These are phyloP conservation scores for Metarhizium robertsii DNA, from an alignment of 2,329 filamentous ascomycete species.

Conservation along the genomic window DNA sequence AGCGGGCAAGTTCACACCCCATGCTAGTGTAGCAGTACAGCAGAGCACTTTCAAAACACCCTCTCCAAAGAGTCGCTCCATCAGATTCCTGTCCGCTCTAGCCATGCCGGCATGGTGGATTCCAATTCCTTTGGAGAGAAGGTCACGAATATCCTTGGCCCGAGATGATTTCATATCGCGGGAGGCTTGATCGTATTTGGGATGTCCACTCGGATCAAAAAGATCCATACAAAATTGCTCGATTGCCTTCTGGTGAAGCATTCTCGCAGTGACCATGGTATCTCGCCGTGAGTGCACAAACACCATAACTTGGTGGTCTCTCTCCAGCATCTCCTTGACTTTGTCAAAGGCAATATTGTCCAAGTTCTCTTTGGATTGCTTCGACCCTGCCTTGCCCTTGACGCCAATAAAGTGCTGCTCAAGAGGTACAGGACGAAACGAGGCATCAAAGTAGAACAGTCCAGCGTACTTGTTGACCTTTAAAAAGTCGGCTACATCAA, in stretches of 20 bases:
- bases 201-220: conserved; percentile 72
- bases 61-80: conserved; percentile 83
- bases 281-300: conserved; percentile 97
- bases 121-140: conserved; percentile 84
- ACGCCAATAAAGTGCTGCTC: conserved; percentile 97
- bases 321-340: conserved; percentile 82
- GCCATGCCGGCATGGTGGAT: conserved; percentile 97
- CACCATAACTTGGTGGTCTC: conserved; percentile 97
- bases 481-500: conserved; percentile 94
- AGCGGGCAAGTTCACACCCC: conserved; percentile 97
- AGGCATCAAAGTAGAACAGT: conserved; percentile 93
- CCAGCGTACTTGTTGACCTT: conserved; percentile 91
- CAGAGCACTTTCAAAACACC: conserved; percentile 95
- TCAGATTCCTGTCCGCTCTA: conserved; percentile 86
- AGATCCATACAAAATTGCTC: conserved; percentile 73
- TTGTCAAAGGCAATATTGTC: conserved; percentile 88
- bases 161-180: conserved; percentile 79
- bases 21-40: conserved; percentile 94
- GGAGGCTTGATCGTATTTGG: conserved; percentile 69
- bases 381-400: conserved; percentile 78
- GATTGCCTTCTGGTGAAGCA: conserved; percentile 74
- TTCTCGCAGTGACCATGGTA: conserved; percentile 79
- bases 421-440: conserved; percentile 89
- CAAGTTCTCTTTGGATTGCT: conserved; percentile 77
- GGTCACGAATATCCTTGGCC: conserved; percentile 77